Evolutionary conservation across 129 eudicot species (phyloP), one percentile per base, ranked within the genome.

Genomic region (Helianthus tuberosus): DNA sequence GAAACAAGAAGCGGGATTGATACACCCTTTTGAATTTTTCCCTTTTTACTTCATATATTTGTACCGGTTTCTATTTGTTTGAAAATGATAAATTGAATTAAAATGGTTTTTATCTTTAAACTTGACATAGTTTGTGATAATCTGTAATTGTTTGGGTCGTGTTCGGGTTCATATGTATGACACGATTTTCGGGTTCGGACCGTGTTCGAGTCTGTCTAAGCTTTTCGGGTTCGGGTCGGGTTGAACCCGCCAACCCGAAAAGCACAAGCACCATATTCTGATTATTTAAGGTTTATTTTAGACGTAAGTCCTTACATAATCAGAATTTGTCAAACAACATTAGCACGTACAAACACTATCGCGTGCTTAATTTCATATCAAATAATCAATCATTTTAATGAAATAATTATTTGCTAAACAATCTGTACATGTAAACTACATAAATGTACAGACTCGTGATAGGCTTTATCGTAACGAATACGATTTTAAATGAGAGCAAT

Each of bases 1-100:
- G 96, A 89, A 76, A 89, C 96, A 57, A 82, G 90, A 86, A 89
- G 91, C 49, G 96, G 79, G 71, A 81, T 84, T 55, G 89, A 84
- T 84, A 92, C 92, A 20, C 96, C 96, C 20, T 89, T 87, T 78
- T 92, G 79, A 85, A 65, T 41, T 70, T 38, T 41, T 52, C 11
- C 12, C 14, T 55, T 43, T 64, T 46, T 27, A 11, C 49, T 38
- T 60, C 32, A 41, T 41, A 54, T 20, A 39, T 52, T 36, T 41
- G 54, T 48, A 17, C 51, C 38, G 4, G 13, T 11, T 32, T 61
- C 29, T 10, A 51, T 52, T 57, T 29, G 29, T 68, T 20, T 62
- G 64, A 32, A 55, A 6, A 43, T 43, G 1, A 43, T 43, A 43
- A 43, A 43, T 43, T 43, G 47, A 11, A 43, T 43, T 43, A 9